phyloP scores from a whole-genome alignment of 208 protist genomes.

The Trypanosoma vivax region DNA sequence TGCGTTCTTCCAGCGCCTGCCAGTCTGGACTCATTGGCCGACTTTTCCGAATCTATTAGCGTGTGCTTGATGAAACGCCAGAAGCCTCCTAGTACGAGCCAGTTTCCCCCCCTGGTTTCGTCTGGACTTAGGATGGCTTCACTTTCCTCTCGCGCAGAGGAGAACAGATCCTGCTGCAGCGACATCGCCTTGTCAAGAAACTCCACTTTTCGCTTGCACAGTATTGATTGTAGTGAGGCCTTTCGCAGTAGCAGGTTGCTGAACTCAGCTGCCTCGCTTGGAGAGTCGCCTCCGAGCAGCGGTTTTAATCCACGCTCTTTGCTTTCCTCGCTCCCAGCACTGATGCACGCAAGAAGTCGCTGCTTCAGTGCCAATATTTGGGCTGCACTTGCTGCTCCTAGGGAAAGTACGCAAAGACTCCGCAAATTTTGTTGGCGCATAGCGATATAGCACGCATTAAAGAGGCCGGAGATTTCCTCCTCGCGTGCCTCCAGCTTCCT shows the following conservation, averaged over 20 bases:
- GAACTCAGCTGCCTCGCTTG: neutral
- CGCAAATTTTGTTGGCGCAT: neutral
- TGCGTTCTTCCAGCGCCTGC: too few species aligned
- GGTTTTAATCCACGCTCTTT: neutral
- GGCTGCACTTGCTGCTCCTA: slow-evolving; percentile 7
- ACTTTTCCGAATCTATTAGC: neutral
- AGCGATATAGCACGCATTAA: slow-evolving; percentile 1
- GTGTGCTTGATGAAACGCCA: neutral
- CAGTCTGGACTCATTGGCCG: neutral
- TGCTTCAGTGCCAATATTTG: slow-evolving; percentile 13
- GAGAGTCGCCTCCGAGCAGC: neutral
- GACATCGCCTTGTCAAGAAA: slow-evolving; percentile 13
- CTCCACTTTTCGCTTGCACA: slow-evolving; percentile 9
- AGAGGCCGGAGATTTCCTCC: neutral
- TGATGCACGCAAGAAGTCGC: slow-evolving; percentile 7
- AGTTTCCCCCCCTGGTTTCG: neutral
- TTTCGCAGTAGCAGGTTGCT: neutral
- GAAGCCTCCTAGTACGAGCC: neutral
- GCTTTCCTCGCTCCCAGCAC: neutral
- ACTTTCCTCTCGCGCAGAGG: slow-evolving; percentile 2
- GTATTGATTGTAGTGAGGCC: neutral
- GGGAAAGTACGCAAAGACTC: slow-evolving; percentile 1
- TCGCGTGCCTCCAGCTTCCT: neutral
- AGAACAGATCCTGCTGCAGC: slow-evolving; percentile 12
- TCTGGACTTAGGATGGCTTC: neutral